Conservation (phyloP, 805 yeast species). For the Pichia nakasei region DNA sequence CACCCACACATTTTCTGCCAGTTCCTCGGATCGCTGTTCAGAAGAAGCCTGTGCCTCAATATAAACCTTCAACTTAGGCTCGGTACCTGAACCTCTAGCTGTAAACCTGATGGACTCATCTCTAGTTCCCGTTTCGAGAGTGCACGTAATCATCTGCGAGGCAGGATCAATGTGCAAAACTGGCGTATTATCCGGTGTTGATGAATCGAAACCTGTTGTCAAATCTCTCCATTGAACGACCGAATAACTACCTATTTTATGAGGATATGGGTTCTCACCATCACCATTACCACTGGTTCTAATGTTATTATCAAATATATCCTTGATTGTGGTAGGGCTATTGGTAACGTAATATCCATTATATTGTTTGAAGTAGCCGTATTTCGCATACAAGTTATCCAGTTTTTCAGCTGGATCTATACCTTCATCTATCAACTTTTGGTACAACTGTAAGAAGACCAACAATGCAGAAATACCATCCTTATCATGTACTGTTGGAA, state of each 20-base stretch:
- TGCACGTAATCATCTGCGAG: conserved; percentile 83
- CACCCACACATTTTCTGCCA: conserved; percentile 65
- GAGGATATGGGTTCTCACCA: conserved; percentile 41
- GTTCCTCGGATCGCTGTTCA: conserved; percentile 36
- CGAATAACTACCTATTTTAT: conserved; percentile 43
- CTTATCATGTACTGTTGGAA: conserved; percentile 74
- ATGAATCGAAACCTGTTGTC: conserved; percentile 72
- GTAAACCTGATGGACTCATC: conserved; percentile 57
- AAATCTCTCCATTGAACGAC: conserved; percentile 74
- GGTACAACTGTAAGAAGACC: conserved; percentile 65
- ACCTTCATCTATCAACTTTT: conserved; percentile 35
- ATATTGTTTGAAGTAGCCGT: conserved; percentile 76
- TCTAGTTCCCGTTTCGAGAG: conserved; percentile 24
- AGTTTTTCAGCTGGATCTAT: conserved; percentile 41
- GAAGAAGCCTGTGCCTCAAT: conserved; percentile 60
- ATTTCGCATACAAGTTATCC: conserved; percentile 47
- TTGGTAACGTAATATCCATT: conserved; percentile 78
- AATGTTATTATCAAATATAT: conserved; percentile 44
- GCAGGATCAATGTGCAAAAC: conserved; percentile 57
- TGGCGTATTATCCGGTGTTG: conserved; percentile 50
- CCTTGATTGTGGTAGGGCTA: conserved; percentile 40
- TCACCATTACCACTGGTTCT: conserved; percentile 10
- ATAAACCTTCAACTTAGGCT: conserved; percentile 87
- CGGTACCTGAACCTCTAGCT: conserved; percentile 92
- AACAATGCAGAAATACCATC: conserved; percentile 83